Evolutionary conservation across 768 basidiomycete genomes (phyloP), one percentile per base, ranked within the genome.

Genomic region (Lactarius psammicola): DNA sequence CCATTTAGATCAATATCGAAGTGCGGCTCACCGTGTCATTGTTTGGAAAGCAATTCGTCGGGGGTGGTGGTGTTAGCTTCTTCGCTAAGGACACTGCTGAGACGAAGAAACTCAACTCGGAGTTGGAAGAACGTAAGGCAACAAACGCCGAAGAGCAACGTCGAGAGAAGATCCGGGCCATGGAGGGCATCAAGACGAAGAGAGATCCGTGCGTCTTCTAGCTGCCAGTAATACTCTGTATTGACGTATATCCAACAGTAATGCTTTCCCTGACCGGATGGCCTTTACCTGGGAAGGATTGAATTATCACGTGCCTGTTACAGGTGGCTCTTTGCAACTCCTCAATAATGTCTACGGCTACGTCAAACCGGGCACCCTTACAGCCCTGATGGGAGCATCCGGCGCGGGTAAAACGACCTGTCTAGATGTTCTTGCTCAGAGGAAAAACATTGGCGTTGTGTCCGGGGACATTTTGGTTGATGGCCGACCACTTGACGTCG

Each of bases 331-430:
- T 23, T 79, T 77, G 10, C 81, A 84, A 42, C 79, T 94, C 9
- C 81, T 94, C 42, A 85, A 94, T 70, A 86, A 92, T 69, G 85
- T 94, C 17, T 84, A 81, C 65, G 92, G 92, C 0, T 94, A 87
- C 72, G 89, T 92, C 54, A 89, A 88, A 70, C 94, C 94, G 10
- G 94, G 92, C 2, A 92, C 87, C 20, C 75, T 94, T 7, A 70
- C 69, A 0, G 93, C 93, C 0, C 79, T 95, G 5, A 93, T 95
- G 92, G 93, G 93, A 67, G 88, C 89, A 18, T 88, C 87, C 63
- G 90, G 90, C 60, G 90, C 90, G 51, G 89, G 87, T 69, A 90
- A 84, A 80, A 93, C 87, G 33, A 95, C 87, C 20, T 94, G 83
- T 76, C 83, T 87, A 51, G 87, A 87, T 77, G 94, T 85, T 67